Conservation (phyloP, 2,329 filamentous ascomycete species). For the Tolypocladium nubicola region DNA sequence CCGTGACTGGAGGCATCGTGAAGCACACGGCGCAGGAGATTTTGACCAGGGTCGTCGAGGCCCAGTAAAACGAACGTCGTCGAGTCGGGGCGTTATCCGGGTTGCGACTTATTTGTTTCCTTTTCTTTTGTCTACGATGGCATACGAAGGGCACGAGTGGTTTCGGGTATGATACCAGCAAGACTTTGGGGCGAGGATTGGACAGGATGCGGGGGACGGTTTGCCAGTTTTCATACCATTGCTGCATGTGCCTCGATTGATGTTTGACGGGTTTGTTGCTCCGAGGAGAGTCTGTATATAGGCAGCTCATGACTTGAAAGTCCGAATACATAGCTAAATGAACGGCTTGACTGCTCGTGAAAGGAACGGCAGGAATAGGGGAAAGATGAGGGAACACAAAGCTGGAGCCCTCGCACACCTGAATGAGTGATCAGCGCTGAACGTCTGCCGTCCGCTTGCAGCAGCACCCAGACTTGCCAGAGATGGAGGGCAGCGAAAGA, state of each 20-base stretch:
- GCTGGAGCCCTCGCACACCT: too few species aligned
- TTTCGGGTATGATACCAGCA: slow-evolving; percentile 6
- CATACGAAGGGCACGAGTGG: slow-evolving; percentile 1
- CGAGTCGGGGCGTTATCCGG: background rate
- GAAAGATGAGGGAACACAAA: too few species aligned
- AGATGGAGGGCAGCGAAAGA: too few species aligned
- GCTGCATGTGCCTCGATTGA: slow-evolving; percentile 1
- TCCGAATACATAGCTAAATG: background rate
- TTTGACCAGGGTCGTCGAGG: slow-evolving; percentile 24
- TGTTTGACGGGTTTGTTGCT: background rate
- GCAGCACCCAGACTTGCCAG: too few species aligned
- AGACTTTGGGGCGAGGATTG: background rate
- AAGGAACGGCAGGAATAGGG: too few species aligned
- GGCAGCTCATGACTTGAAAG: background rate
- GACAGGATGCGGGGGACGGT: background rate
- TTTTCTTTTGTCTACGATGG: background rate
- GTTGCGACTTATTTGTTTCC: background rate
- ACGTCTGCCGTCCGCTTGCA: too few species aligned
- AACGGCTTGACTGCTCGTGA: too few species aligned
- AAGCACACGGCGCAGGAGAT: slow-evolving; percentile 71
- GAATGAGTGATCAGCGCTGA: background rate
- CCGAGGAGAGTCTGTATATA: background rate
- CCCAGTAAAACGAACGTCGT: slow-evolving; percentile 3
- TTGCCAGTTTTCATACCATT: slow-evolving; percentile 2
- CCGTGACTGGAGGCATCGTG: slow-evolving; percentile 86